Evolutionary conservation across 139 green algal species (phyloP), one percentile per base, ranked within the genome.

Genomic region (Zygnema cylindricum): DNA sequence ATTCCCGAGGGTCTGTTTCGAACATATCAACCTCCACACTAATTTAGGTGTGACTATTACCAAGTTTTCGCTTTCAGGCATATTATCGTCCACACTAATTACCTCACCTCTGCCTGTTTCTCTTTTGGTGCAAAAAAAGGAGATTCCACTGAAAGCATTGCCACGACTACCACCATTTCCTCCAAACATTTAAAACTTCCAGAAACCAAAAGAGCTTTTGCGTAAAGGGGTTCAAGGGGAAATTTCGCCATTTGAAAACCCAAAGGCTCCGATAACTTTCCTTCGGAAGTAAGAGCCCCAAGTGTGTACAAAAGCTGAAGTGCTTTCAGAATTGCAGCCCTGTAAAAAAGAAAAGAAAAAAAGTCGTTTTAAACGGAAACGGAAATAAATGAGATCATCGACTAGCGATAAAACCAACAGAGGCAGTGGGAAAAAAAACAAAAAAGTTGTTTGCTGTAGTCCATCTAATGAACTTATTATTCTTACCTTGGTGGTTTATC

Each of bases 61-160:
- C n/a, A n/a, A n/a, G n/a, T n/a, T n/a, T n/a, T n/a, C n/a, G n/a
- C n/a, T n/a, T n/a, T 93, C 41, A 78, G 71, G 21, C 23, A 2
- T 0, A 78, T 55, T 25, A 78, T 38, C 78, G 76, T 41, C 49
- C 49, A 63, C 16, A 7, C 49, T 16, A 7, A 63, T 16, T 79
- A 16, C 36, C 71, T 79, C 11, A 79, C 96, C 85, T 96, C 92
- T 54, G 97, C 93, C 3, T 90, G 92, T 87, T 98, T 98, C 92
- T 98, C 97, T 91, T 98, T 98, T 23, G 97, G 97, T 1, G 95
- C 85, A 92, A 98, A 99, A 92, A 99, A 99, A 41, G 98, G 89
- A 16, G 95, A 91, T 25, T 92, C 97, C 0, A 98, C 91, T 2
- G 93, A 96, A 41, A 99, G 92, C 97, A 99, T 99, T 41, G 95